Evolutionary conservation across 2,329 filamentous ascomycete species (phyloP).

Genomic region (Nannizziopsis barbatae): DNA sequence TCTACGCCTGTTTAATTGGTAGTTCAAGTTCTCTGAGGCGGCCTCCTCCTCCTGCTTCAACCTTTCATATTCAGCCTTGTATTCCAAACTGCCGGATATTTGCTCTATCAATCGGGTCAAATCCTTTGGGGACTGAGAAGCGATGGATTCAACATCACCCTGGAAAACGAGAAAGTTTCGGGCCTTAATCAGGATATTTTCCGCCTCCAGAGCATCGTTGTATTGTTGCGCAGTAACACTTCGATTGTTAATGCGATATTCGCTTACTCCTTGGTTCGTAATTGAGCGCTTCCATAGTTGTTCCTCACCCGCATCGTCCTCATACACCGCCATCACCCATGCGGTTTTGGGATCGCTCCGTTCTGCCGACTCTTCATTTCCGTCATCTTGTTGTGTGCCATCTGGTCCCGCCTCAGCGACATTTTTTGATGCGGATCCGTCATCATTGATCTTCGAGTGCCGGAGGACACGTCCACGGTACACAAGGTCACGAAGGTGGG

Average conservation of each 20-base stretch:
- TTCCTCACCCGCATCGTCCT: constrained; percentile 90
- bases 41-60: constrained; percentile 79
- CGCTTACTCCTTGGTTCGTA: constrained; percentile 74
- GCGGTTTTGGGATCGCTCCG: constrained; percentile 77
- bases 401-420: constrained; percentile 51
- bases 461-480: constrained; percentile 91
- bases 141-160: constrained; percentile 93
- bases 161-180: constrained; percentile 98
- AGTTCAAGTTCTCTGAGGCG: constrained; percentile 76
- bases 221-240: constrained; percentile 82
- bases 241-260: constrained; percentile 93
- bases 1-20: constrained; percentile 76
- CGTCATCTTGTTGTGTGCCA: constrained; percentile 51
- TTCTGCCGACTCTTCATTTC: constrained; percentile 50
- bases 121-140: constrained; percentile 86
- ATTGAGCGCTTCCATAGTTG: constrained; percentile 95
- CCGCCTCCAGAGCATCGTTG: constrained; percentile 79
- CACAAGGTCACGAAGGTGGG: constrained; percentile 85
- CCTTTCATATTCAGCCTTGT: constrained; percentile 85
- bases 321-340: constrained; percentile 99
- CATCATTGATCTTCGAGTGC: constrained; percentile 83
- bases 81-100: constrained; percentile 90
- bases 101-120: constrained; percentile 91
- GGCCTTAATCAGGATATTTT: constrained; percentile 96
- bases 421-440: constrained; percentile 57